Conservation (phyloP, 805 yeast species). For the Myxozyma melibiosi region DNA sequence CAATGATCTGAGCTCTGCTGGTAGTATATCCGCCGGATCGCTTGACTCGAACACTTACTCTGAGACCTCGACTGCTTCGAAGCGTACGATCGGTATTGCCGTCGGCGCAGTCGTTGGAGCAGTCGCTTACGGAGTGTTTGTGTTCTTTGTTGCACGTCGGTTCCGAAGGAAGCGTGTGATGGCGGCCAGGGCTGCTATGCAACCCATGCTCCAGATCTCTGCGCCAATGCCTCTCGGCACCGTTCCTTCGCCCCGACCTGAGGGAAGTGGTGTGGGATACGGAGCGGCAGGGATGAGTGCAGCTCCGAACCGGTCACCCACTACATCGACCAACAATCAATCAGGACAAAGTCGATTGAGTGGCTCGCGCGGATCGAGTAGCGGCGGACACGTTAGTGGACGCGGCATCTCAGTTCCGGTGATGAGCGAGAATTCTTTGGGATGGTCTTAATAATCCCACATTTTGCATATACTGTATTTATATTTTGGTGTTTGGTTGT, state of each 20-base stretch:
- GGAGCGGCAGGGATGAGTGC: background rate
- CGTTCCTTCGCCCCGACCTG: background rate
- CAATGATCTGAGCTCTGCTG: conserved; percentile 32
- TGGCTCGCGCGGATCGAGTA: conserved; percentile 12
- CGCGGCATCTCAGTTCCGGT: conserved; percentile 46
- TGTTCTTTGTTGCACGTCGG: conserved; percentile 58
- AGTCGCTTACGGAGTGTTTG: conserved; percentile 59
- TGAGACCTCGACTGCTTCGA: conserved; percentile 41
- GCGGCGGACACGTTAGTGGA: conserved; percentile 31
- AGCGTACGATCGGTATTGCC: conserved; percentile 71
- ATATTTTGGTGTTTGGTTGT: conserved; percentile 4
- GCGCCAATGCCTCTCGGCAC: conserved; percentile 25
- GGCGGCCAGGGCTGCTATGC: background rate
- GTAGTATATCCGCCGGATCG: conserved; percentile 38
- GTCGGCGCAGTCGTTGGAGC: conserved; percentile 84
- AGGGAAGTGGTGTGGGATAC: background rate
- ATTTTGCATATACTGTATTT: background rate
- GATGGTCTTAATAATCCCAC: conserved; percentile 40
- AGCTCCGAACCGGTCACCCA: conserved; percentile 19
- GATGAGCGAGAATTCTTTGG: conserved; percentile 46
- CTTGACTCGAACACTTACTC: conserved; percentile 38
- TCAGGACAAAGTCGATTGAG: conserved; percentile 20
- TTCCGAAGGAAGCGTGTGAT: conserved; percentile 42
- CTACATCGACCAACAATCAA: conserved; percentile 7
- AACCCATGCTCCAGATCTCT: conserved; percentile 22